Percentiles rank a stretch among this genome's conserved stretches.
phyloP scores from a whole-genome alignment of 306 rosid genomes.

The Fagus sylvatica region DNA sequence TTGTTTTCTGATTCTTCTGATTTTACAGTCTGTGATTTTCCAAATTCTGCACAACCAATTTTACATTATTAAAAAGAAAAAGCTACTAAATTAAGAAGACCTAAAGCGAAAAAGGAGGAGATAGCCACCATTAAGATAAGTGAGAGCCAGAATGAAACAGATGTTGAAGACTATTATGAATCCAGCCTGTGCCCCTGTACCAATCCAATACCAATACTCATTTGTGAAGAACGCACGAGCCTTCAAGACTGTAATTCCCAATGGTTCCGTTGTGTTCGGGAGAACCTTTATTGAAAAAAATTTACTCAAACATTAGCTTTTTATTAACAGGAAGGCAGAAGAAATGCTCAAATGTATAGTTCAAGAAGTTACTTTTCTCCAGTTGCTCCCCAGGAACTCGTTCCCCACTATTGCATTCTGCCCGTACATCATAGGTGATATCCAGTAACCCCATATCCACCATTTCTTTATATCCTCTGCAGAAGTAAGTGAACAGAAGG shows the following conservation, averaged over 20 bases:
- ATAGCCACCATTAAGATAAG: slow-evolving; percentile 41
- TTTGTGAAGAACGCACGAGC: slow-evolving; percentile 35
- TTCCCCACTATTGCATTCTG: slow-evolving; percentile 28
- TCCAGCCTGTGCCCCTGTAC: slow-evolving; percentile 37
- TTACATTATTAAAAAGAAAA: background rate
- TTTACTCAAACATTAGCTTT: background rate
- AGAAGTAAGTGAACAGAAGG: background rate
- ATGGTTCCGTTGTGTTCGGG: slow-evolving; percentile 2
- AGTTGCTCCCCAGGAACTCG: slow-evolving; percentile 13
- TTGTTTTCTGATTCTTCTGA: background rate
- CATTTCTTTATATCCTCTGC: slow-evolving; percentile 30
- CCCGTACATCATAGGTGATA: slow-evolving; percentile 30
- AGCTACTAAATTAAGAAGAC: background rate
- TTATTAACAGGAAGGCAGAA: background rate
- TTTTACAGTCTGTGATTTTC: background rate
- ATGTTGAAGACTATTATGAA: slow-evolving; percentile 34
- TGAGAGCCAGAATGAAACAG: slow-evolving; percentile 24
- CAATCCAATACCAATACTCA: slow-evolving; percentile 60
- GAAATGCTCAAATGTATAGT: background rate
- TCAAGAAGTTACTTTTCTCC: slow-evolving; percentile 9
- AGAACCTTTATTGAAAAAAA: background rate
- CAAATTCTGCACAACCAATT: background rate
- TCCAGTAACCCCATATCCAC: slow-evolving; percentile 36
- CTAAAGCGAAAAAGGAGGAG: background rate
- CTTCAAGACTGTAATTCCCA: slow-evolving; percentile 19